Evolutionary conservation across 2,329 filamentous ascomycete genomes (phyloP).

Genomic region (Neofusicoccum sp.): DNA sequence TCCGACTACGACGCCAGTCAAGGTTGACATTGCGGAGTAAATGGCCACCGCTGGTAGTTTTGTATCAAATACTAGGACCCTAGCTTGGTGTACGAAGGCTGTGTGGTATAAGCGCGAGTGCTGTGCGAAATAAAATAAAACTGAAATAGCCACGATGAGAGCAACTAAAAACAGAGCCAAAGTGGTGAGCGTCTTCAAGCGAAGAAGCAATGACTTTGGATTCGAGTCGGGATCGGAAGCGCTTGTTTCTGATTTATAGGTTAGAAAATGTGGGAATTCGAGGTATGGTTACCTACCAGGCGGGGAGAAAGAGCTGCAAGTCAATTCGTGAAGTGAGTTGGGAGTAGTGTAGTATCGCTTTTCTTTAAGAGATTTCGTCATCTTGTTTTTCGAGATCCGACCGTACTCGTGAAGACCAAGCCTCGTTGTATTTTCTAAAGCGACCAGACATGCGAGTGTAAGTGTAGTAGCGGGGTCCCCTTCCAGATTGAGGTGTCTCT

Average conservation of each 20-base stretch:
- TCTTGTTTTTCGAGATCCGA: background rate
- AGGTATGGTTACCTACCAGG: background rate
- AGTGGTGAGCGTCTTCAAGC: background rate
- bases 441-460: background rate
- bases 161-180: background rate
- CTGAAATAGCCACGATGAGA: background rate
- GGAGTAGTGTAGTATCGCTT: background rate
- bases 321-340: background rate
- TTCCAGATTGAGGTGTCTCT: background rate
- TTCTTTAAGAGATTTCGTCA: background rate
- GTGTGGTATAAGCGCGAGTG: background rate
- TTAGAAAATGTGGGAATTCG: background rate
- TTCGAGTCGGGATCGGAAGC: background rate
- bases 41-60: slow-evolving; percentile 13
- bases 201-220: background rate
- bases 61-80: background rate
- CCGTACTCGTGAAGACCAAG: background rate
- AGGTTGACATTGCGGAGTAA: slow-evolving; percentile 19
- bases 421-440: background rate
- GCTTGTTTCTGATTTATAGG: background rate
- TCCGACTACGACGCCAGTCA: slow-evolving; percentile 19
- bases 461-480: background rate
- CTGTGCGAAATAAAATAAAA: background rate
- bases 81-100: background rate
- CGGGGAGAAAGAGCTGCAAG: accelerated